Evolutionary conservation across 2,329 filamentous ascomycete genomes (phyloP), one percentile per base, ranked within the genome.

Genomic region (Penicillium sumatraense): DNA sequence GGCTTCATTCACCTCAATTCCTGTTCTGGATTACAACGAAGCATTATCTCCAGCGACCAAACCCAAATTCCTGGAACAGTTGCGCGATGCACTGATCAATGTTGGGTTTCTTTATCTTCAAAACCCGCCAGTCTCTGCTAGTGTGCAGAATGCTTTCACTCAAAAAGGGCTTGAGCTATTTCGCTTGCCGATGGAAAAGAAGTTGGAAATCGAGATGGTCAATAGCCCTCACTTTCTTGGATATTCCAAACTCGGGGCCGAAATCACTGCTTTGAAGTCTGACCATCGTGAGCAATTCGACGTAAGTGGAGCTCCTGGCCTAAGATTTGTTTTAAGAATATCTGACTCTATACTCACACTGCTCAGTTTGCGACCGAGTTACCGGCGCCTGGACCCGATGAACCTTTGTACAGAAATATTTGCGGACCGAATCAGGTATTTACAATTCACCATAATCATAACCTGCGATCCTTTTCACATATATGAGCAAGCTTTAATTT

Each of bases 181-280:
- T 51, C 64, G 72, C 2, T 62, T 80, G 2, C 72, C 77, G 0
- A 64, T 75, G 5, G 72, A 79, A 52, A 78, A 77, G 58, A 81
- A 81, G 58, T 70, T 80, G 54, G 73, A 80, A 35, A 79, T 81
- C 2, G 78, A 77, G 59, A 82, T 74, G 72, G 64, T 73, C 13
- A 70, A 74, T 36, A 73, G 69, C 51, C 70, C 68, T 26, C 72
- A 74, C 49, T 74, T 74, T 23, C 60, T 74, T 14, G 72, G 72
- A 14, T 74, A 74, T 51, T 71, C 71, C 2, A 63, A 65, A 27
- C 63, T 74, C 1, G 71, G 71, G 3, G 66, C 69, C 2, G 72
- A 74, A 48, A 68, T 72, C 5, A 74, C 72, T 0, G 69, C 70
- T 0, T 56, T 67, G 3, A 71, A 67, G 29, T 50, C 57, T n/a